Base-by-base conservation (phyloP, 1,284 basidiomycete species). In the Waitea zeae region DNA sequence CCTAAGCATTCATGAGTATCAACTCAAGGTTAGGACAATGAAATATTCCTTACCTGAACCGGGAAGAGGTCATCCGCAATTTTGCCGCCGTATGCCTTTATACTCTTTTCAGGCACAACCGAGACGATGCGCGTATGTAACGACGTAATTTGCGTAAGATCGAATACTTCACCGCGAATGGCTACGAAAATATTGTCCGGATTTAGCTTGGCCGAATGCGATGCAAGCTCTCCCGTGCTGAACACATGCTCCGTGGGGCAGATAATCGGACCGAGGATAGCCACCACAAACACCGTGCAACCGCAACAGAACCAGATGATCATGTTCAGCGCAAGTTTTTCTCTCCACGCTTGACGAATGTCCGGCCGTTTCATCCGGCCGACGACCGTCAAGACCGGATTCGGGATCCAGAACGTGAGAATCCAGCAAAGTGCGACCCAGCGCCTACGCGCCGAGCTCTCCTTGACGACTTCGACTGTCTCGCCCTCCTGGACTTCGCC, bases 161-260 rank as follows among this genome's bases (percentile, higher is more conserved):
- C 80, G 46, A 93, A 90, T 3, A 97, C 89, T 52, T 98, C 93
- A 9, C 95, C 92, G 3, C 89, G 76, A 41, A 98, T 80, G 3
- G 79, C 59, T 0, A 79, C 79, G 46, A 77, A 84, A 20, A 86
- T 80, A 36, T 83, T 77, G 40, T 77, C 74, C 2, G 81, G 70
- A 34, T 68, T 63, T 43, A 69, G 62, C 36, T 63, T 49, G 41
- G 59, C 67, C 17, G 72, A 81, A 53, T 90, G 87, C 3, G 65
- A 62, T 3, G 70, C 59, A 30, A 98, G 60, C 52, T 98, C 93
- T 20, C 59, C 60, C 3, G 61, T 55, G 43, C 74, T 86, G 64
- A 78, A 97, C 38, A 98, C 82, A 51, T 96, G 82, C 50, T 96
- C 77, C 42, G 77, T 87, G 2, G 92, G 93, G 50, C 95, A 98